A percentile compares a stretch with the other conserved stretches of the same genome.
Evolutionary conservation across 257 asterid species (phyloP).

Genomic region (Leptodermis oblonga): DNA sequence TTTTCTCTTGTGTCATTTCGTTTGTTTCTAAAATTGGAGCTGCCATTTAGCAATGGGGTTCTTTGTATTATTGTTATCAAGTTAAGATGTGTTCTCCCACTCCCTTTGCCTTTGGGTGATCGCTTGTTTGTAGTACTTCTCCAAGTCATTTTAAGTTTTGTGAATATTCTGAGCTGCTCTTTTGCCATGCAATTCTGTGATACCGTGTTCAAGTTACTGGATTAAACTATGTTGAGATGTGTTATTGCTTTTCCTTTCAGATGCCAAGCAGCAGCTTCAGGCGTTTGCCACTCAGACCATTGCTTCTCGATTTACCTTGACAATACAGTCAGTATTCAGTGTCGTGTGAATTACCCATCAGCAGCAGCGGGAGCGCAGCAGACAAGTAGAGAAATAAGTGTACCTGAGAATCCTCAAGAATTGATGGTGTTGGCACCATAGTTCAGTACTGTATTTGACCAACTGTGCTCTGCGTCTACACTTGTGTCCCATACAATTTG

Average conservation of each 20-base stretch:
- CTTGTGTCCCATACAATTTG: conserved; percentile 1
- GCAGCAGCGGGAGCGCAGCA: no score
- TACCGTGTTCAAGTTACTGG: not conserved
- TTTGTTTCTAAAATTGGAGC: not conserved
- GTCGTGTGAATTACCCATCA: conserved; percentile 52
- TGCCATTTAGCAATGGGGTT: not conserved
- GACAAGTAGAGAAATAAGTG: conserved; percentile 8
- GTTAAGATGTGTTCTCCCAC: not conserved
- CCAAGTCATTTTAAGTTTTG: not conserved
- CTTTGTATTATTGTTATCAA: not conserved
- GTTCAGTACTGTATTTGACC: conserved; percentile 14
- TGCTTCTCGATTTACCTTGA: conserved; percentile 80
- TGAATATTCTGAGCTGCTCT: not conserved
- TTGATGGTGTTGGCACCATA: conserved; percentile 5
- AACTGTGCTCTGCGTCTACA: conserved; percentile 12
- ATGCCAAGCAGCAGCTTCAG: conserved; percentile 97
- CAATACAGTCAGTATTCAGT: conserved; percentile 82
- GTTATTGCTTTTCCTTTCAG: conserved; percentile 40
- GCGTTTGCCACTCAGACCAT: conserved; percentile 87
- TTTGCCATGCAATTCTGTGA: not conserved
- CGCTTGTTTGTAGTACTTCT: not conserved
- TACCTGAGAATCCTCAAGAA: conserved; percentile 1
- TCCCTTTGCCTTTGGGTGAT: not conserved
- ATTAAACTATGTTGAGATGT: not conserved
- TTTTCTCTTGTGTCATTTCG: not conserved